Base-by-base conservation (phyloP, 768 basidiomycete genomes). In the Boletus edulis region DNA sequence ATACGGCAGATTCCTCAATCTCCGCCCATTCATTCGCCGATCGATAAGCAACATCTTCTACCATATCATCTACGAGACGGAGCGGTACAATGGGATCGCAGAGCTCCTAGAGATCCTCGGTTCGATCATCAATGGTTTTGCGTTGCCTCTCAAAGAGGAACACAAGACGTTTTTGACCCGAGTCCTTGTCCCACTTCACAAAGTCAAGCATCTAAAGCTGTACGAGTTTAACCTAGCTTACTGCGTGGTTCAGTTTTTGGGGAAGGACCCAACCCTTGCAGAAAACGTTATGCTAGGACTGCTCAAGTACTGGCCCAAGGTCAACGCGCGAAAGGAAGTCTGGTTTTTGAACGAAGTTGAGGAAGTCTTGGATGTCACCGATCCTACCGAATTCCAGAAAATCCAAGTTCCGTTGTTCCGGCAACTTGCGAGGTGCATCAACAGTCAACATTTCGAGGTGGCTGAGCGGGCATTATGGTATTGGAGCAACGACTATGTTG, bases 1-100 rank as follows among this genome's bases (percentile, higher is more conserved):
- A 72, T 99, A 99, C 67, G 97, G 97, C 70, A 98, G 98, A 79
- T 98, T 99, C 80, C 86, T 98, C 66, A 97, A 95, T 70, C 84
- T 98, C 42, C 94, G 97, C 56, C 95, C 97, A 40, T 98, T 98
- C 75, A 98, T 99, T 66, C 89, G 97, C 51, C 86, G 97, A 55
- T 98, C 96, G 54, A 98, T 99, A 83, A 97, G 96, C 80, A 97
- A 98, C 66, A 95, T 98, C 65, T 99, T 99, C 72, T 98, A 97
- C 82, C 87, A 95, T 67, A 98, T 98, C 77, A 81, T 98, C 64
- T 99, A 99, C 74, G 97, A 99, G 73, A 94, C 94, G 1, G 97
- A 99, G 70, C 86, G 97, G 45, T 96, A 99, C 79, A 99, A 99
- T 68, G 97, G 97, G 35, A 98, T 99, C 63, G 97, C 97, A 29